Conservation (phyloP, 2,329 filamentous ascomycete species). For the Aspergillus sp. region DNA sequence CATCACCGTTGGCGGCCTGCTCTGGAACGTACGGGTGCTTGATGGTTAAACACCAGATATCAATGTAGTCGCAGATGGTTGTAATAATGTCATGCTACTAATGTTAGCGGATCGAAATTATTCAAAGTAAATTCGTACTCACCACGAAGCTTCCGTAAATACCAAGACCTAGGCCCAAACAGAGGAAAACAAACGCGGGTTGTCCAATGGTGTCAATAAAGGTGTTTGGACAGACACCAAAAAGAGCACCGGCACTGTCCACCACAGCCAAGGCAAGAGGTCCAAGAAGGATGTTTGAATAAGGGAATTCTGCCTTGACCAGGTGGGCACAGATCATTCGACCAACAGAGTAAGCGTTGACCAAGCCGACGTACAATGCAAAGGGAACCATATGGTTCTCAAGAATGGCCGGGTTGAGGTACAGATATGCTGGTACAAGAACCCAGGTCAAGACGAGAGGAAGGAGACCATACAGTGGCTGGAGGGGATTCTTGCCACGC, state of each 20-base stretch:
- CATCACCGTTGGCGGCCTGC: slow-evolving; percentile 24
- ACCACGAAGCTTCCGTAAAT: slow-evolving; percentile 96
- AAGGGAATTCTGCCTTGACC: slow-evolving; percentile 83
- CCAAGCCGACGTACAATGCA: slow-evolving; percentile 78
- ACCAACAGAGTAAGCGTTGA: slow-evolving; percentile 94
- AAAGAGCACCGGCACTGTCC: slow-evolving; percentile 73
- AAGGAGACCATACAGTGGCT: slow-evolving; percentile 72
- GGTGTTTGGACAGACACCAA: slow-evolving; percentile 69
- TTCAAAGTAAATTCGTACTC: slow-evolving; percentile 21
- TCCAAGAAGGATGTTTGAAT: slow-evolving; percentile 79
- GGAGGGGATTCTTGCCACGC: slow-evolving; percentile 66
- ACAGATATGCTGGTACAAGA: slow-evolving; percentile 75
- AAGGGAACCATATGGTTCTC: slow-evolving; percentile 85
- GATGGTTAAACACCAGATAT: slow-evolving; percentile 98
- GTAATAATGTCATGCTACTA: slow-evolving; percentile 80
- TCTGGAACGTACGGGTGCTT: slow-evolving; percentile 68
- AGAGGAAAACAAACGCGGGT: slow-evolving; percentile 85
- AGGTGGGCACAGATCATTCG: slow-evolving; percentile 95
- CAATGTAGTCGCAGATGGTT: slow-evolving; percentile 95
- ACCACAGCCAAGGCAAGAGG: slow-evolving; percentile 76
- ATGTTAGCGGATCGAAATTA: slow-evolving; percentile 1
- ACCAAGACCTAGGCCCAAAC: slow-evolving; percentile 78
- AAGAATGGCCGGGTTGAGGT: slow-evolving; percentile 80
- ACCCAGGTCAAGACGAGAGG: slow-evolving; percentile 80
- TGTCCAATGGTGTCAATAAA: slow-evolving; percentile 80